A percentile compares a stretch with the other conserved stretches of the same genome.
These are phyloP conservation scores for Salvia rosmarinus DNA, from an alignment of 257 asterid species.

Conservation along the genomic window DNA sequence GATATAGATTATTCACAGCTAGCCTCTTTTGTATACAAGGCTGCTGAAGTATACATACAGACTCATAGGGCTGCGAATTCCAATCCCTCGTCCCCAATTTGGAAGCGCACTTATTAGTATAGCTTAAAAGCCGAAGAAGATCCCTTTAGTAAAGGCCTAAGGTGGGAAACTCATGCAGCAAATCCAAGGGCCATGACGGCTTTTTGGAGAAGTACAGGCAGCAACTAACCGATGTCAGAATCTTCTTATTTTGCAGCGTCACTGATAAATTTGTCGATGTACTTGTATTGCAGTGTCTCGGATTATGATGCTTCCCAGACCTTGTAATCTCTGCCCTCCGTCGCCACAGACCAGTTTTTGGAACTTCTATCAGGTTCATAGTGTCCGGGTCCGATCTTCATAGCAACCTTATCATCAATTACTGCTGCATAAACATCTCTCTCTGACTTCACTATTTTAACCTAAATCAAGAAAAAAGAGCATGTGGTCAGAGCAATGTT, in stretches of 20 bases:
- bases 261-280: slow-evolving; percentile 12
- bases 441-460: slow-evolving; percentile 75
- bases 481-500: slow-evolving; percentile 3
- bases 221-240: background rate
- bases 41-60: slow-evolving; percentile 31
- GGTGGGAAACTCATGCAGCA: slow-evolving; percentile 20
- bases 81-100: slow-evolving; percentile 1
- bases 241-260: background rate
- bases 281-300: background rate
- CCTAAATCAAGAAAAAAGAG: slow-evolving; percentile 41
- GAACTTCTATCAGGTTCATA: slow-evolving; percentile 62
- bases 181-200: background rate
- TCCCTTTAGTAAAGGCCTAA: slow-evolving; percentile 3
- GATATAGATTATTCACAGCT: slow-evolving; percentile 12
- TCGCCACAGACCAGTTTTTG: slow-evolving; percentile 63
- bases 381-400: slow-evolving; percentile 95
- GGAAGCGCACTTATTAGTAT: slow-evolving; percentile 11
- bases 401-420: slow-evolving; percentile 70
- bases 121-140: slow-evolving; percentile 5
- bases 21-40: background rate
- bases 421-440: slow-evolving; percentile 91
- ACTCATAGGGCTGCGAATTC: slow-evolving; percentile 10
- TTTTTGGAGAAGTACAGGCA: background rate
- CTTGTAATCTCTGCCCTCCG: slow-evolving; percentile 76
- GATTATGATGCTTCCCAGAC: slow-evolving; percentile 67